Evolutionary conservation across 139 green algal species (phyloP), one percentile per base, ranked within the genome.

Genomic region (Eudorina sp.): DNA sequence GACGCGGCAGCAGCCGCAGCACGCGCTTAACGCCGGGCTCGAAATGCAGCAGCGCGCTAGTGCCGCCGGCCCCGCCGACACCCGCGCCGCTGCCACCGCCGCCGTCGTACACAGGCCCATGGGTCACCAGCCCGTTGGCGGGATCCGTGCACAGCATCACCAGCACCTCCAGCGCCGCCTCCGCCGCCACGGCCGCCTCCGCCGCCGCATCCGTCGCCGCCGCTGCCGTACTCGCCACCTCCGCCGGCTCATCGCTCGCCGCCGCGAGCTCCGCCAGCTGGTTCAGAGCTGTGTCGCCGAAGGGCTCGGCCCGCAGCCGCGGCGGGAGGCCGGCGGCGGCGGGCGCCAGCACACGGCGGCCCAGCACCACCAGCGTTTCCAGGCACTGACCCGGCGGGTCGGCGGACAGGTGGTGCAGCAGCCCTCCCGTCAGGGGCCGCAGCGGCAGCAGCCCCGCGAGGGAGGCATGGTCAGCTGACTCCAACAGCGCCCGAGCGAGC

Each of bases 321-420:
- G 91, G 53, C 86, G 85, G 60, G 70, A 78, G 21, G 82, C 53
- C 36, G 95, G 74, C 64, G 92, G 27, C n/a, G 75, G 73, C n/a
- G 93, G 89, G 48, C 91, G 85, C 72, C 77, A 94, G 69, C 41
- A 92, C 90, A 29, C 64, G 53, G 48, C 40, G 66, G 14, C 25
- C 51, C 5, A 88, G 34, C 48, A 82, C 13, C 34, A 36, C 3
- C 25, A 88, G 51, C 27, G 68, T 88, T 9, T 62, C 23, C 11
- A 80, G 38, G 14, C 51, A 23, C 68, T 88, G 48, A 2, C 38
- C 51, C 13, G 92, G 90, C 31, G 94, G 94, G 84, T 96, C 93
- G 0, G 81, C 81, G 2, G 88, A 86, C 34, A 97, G 53, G 86
- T 94, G 91, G 34, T 92, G n/a, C 36, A 97, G 88, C 64, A 96